Conservation (phyloP, 768 basidiomycete species). For the Holtermannia corniformis region DNA sequence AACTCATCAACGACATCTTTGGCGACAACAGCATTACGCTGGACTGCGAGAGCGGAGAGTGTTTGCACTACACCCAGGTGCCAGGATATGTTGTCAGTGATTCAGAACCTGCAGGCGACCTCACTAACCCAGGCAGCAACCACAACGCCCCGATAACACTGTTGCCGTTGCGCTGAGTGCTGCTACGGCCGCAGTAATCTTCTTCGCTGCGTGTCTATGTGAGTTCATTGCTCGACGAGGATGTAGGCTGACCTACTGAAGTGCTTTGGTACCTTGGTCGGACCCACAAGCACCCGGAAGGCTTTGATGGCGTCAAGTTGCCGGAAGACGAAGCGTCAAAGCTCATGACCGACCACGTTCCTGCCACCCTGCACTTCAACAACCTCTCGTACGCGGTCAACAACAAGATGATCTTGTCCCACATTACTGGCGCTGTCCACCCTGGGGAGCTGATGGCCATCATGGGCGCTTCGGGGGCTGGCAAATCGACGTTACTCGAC, state of each 20-base stretch:
- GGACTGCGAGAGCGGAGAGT: slow-evolving; percentile 80
- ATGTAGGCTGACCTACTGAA: slow-evolving; percentile 19
- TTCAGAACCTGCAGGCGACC: neutral
- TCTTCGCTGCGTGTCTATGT: slow-evolving; percentile 55
- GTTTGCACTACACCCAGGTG: slow-evolving; percentile 83
- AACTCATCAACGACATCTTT: slow-evolving; percentile 84
- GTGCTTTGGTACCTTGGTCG: slow-evolving; percentile 90
- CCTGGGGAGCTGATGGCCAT: slow-evolving; percentile 89
- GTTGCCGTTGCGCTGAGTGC: slow-evolving; percentile 75
- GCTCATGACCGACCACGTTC: slow-evolving; percentile 88
- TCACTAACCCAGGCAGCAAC: slow-evolving; percentile 47
- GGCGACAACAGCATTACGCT: slow-evolving; percentile 85
- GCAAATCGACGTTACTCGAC: slow-evolving; percentile 92
- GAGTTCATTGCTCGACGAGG: slow-evolving; percentile 44
- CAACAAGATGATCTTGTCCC: slow-evolving; percentile 62
- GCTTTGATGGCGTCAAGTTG: slow-evolving; percentile 45
- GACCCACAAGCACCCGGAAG: slow-evolving; percentile 51
- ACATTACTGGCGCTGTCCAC: slow-evolving; percentile 70
- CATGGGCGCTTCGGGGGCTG: slow-evolving; percentile 94
- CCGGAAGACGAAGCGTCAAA: slow-evolving; percentile 72
- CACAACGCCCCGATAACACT: slow-evolving; percentile 73
- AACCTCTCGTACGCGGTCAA: slow-evolving; percentile 66
- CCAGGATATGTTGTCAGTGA: slow-evolving; percentile 72
- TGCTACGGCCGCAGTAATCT: slow-evolving; percentile 63
- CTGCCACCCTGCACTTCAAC: slow-evolving; percentile 85